Evolutionary conservation across 1,139 yeast genomes (phyloP), one percentile per base, ranked within the genome.

Genomic region (Pichia sp.): DNA sequence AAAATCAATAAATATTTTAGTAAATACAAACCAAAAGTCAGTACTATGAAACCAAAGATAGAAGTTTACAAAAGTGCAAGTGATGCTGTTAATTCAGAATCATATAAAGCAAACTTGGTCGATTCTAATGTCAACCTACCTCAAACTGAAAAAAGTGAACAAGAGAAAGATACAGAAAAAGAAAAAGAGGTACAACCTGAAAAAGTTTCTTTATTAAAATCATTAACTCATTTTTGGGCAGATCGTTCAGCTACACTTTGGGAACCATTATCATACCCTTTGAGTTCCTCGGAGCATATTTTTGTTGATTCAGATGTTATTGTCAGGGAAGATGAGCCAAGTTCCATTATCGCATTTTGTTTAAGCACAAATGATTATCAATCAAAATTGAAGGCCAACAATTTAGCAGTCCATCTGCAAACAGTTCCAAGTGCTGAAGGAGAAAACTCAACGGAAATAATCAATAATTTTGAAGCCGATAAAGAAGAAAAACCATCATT

Each of bases 301-400:
- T 92, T 92, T 71, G 89, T 89, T 8, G 97, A 94, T 62, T 86
- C 95, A 6, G 90, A 88, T 64, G 95, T 94, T 25, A 85, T 94
- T 54, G 95, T 92, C 5, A 73, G 98, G 46, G 99, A 94, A 61
- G 97, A 89, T 65, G 99, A 94, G 64, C 98, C 98, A 7, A 86
- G 95, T 62, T 90, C 97, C 0, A 69, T 94, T 54, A 88, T 92
- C 56, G 95, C 98, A 0, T 90, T 92, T 61, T 90, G 97, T 63
- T 70, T 94, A 53, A 85, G 90, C 40, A 81, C 96, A 0, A 75
- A 79, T 3, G 97, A 92, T 65, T 92, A 92, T 61, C 73, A 76
- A 8, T 55, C 63, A 1, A 66, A 66, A 46, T 47, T 62, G 42
- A 42, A 25, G 40, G 27, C 26, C 30, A 18, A 18, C 18, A 18